Base-by-base conservation (phyloP, 163 green algal genomes). In the Trebouxiophyceae sp. region DNA sequence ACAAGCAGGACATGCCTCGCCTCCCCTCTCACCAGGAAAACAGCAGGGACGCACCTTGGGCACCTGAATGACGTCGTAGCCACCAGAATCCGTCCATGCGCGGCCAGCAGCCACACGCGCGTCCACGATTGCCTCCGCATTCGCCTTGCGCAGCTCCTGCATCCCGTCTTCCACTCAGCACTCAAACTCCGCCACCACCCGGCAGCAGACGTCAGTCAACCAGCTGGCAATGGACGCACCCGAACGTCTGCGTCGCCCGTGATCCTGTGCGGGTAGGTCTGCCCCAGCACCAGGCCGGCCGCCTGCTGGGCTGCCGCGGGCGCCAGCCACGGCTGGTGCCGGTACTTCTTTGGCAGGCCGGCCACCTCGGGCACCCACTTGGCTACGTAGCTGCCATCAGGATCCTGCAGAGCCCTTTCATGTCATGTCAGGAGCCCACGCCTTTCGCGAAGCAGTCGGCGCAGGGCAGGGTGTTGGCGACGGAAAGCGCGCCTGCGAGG, bases 291-390 rank as follows among this genome's bases (percentile, higher is more conserved):
- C 26, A 87, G 72, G 3, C 77, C 74, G 5, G 79, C 71, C 5
- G 58, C 45, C 55, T 57, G 26, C 34, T 87, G 72, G 47, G 85
- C 66, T n/a, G 78, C 72, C 26, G 73, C 54, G 4, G 88, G 82
- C n/a, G 88, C 88, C 31, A 80, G 77, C 86, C 86, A 95, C 0
- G 88, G 88, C 29, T 73, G 55, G 57, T 76, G 70, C 4, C 76
- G 31, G 31, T 68, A 71, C 62, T 72, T 65, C 2, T 45, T 29
- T 1, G 77, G 76, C 62, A 88, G 68, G 29, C 57, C 22, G 1
- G 45, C 29, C 47, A 88, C 64, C 68, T 88, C 81, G 0, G 76
- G 78, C 45, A 86, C 72, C 81, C 81, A 88, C 29, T 54, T 59
- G 23, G 57, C 64, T 28, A 82, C 75, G 72, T 83, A 84, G 22